These are phyloP conservation scores for Bondarzewia mesenterica DNA, from an alignment of 1,284 basidiomycete species.

Conservation along the genomic window DNA sequence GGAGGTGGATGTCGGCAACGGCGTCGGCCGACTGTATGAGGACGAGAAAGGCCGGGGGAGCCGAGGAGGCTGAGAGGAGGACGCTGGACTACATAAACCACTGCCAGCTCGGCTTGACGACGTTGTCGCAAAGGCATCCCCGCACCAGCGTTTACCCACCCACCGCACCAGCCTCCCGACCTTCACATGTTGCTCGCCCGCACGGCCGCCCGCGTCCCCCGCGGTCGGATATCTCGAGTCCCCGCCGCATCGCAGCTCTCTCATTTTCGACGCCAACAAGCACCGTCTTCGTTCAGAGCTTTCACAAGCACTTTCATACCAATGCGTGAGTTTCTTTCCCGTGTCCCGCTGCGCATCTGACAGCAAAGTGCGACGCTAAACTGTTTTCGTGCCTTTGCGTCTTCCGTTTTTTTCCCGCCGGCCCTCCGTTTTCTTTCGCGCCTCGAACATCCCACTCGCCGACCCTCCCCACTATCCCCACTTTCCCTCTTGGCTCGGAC, in stretches of 20 bases:
- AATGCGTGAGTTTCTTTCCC: slow-evolving; percentile 20
- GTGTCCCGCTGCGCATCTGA: background rate
- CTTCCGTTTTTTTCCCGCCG: background rate
- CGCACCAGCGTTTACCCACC: background rate
- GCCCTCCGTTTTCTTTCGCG: background rate
- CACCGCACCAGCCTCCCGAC: background rate
- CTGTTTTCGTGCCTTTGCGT: background rate
- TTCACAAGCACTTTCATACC: slow-evolving; percentile 21
- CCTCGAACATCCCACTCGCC: background rate
- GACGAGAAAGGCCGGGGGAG: background rate
- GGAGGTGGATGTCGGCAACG: background rate
- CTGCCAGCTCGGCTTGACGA: background rate
- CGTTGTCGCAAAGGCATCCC: background rate
- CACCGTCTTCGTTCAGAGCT: slow-evolving; percentile 11
- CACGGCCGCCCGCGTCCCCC: background rate
- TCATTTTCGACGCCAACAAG: slow-evolving; percentile 1
- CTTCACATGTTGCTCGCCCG: slow-evolving; percentile 1
- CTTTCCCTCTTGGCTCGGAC: background rate
- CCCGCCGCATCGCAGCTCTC: background rate
- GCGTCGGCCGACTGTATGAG: background rate
- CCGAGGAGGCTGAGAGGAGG: background rate
- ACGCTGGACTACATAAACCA: background rate
- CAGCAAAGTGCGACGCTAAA: background rate
- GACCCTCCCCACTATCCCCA: background rate
- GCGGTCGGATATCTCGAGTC: background rate